Base-by-base conservation (phyloP, 208 protist species). In the Strigomonas culicis region DNA sequence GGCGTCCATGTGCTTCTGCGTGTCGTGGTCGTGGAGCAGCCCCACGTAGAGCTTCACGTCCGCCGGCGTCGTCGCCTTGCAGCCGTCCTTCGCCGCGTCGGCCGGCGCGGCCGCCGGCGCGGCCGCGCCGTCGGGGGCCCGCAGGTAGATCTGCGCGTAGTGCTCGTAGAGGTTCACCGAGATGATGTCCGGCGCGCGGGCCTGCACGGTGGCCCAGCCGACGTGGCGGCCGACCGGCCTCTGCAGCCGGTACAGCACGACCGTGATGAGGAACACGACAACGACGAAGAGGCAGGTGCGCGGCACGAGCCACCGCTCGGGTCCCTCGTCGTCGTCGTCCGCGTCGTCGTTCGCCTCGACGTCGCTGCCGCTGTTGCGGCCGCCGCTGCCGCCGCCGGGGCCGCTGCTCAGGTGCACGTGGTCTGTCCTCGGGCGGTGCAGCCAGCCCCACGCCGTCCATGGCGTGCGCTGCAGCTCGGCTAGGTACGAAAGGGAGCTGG, bases 241-340 rank as follows among this genome's bases (percentile, higher is more conserved):
- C 21, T 76, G 47, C 15, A 88, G 64, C 17, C 63, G 61, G 34
- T 82, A 92, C 22, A 92, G 62, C 11, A 84, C 65, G 27, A 67
- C 66, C 17, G 81, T 75, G 39, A 84, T 53, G 17, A 63, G 50
- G 13, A 81, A 64, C 73, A 86, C 83, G 32, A 73, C 30, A 8
- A 92, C 51, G 27, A 92, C 79, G 56, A 89, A 86, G 13, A 87
- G 75, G 13, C 66, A 62, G 17, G 80, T 79, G 63, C 76, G 78
- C 11, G 79, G 75, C n/a, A 88, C 63, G 32, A 91, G 47, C 72
- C 70, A 78, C 50, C 80, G 66, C 51, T 87, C 76, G 21, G 72
- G 74, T 43, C 59, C 69, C 1, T 80, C 69, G 25, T 86, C 79
- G 0, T 84, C 72, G 22, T 68, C 61, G 7, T 59, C 65, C 3